Conservation (phyloP, 2,329 filamentous ascomycete species). For the Trichophyton mentagrophytes region DNA sequence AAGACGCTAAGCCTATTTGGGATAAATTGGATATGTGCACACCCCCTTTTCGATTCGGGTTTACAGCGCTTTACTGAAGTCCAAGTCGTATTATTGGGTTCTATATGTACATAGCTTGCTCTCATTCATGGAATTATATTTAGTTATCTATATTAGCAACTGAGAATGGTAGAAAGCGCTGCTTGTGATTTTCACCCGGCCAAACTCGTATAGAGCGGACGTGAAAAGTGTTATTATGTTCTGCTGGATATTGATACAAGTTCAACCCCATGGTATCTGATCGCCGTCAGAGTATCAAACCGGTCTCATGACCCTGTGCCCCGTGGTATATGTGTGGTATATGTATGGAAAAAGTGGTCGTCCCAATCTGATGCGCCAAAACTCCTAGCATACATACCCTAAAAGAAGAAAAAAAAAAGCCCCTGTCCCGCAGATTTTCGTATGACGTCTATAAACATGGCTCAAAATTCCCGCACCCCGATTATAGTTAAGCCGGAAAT, state of each 20-base stretch:
- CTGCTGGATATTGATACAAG: neutral
- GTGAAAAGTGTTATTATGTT: neutral
- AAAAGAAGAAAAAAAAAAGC: neutral
- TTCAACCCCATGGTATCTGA: neutral
- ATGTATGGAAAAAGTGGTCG: neutral
- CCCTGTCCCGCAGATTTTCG: neutral
- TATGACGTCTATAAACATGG: constrained; percentile 1
- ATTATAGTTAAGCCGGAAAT: neutral
- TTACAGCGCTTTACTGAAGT: too few species aligned
- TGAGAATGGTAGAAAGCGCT: neutral
- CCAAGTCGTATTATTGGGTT: neutral
- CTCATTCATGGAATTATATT: neutral
- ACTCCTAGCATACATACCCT: neutral
- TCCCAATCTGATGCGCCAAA: neutral
- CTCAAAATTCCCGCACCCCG: neutral
- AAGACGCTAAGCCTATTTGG: neutral
- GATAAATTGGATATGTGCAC: neutral
- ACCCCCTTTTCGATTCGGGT: neutral
- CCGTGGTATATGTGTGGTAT: neutral
- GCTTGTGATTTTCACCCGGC: neutral
- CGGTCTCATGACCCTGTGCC: neutral
- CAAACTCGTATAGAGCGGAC: neutral
- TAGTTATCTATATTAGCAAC: neutral
- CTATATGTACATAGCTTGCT: neutral
- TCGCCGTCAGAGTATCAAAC: neutral